Evolutionary conservation across 1,284 basidiomycete species (phyloP).

Genomic region (Singerocomus inundabilis): DNA sequence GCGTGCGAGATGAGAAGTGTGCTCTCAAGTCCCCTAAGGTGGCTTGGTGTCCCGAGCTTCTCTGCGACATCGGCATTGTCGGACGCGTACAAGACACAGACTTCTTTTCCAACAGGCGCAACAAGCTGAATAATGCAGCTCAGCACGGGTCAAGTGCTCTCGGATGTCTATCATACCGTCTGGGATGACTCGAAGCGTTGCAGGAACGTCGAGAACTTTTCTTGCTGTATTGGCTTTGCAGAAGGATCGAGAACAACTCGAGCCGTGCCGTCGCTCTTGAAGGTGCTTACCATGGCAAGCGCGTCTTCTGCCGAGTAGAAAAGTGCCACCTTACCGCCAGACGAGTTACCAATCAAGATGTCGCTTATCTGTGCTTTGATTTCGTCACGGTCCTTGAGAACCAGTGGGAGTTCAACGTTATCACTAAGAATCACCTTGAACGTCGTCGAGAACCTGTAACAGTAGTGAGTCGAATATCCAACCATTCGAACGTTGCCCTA

Average conservation of each 20-base stretch:
- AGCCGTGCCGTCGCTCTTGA: constrained; percentile 52
- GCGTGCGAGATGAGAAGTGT: constrained; percentile 38
- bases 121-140: constrained; percentile 46
- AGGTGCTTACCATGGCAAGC: constrained; percentile 44
- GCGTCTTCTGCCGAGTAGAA: constrained; percentile 50
- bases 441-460: constrained; percentile 19
- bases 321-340: constrained; percentile 48
- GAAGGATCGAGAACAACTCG: constrained; percentile 39
- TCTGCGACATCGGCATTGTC: constrained; percentile 42
- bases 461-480: constrained; percentile 7
- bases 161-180: constrained; percentile 41
- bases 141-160: constrained; percentile 8
- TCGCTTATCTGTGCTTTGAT: constrained; percentile 33
- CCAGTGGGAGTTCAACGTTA: constrained; percentile 33
- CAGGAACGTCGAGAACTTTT: constrained; percentile 44
- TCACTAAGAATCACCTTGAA: constrained; percentile 35
- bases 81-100: constrained; percentile 55
- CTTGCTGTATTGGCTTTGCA: constrained; percentile 40
- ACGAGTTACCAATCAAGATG: constrained; percentile 35
- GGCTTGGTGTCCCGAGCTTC: constrained; percentile 37
- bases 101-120: constrained; percentile 43
- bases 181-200: constrained; percentile 47
- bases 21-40: constrained; percentile 34
- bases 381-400: constrained; percentile 39
- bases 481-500: constrained; percentile 4